A percentile compares a stretch with the other conserved stretches of the same genome.
These are phyloP conservation scores for Amanita jacksonii DNA, from an alignment of 768 basidiomycete genomes.

Conservation along the genomic window DNA sequence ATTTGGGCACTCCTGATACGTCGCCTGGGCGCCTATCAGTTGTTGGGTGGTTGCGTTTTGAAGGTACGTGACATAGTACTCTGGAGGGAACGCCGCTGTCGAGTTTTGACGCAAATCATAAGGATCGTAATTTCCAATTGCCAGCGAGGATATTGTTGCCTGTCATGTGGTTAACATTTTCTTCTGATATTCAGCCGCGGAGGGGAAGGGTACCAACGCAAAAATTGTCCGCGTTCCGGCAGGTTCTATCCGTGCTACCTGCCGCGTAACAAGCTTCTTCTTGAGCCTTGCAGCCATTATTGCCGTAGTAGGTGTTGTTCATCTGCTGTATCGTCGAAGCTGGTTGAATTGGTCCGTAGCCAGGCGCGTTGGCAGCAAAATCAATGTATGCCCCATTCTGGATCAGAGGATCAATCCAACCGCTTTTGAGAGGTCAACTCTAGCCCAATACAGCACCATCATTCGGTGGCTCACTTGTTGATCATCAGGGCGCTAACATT, in stretches of 20 bases:
- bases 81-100: constrained; percentile 43
- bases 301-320: constrained; percentile 37
- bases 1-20: constrained; percentile 40
- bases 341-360: constrained; percentile 53
- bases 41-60: constrained; percentile 22
- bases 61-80: constrained; percentile 44
- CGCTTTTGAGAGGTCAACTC: constrained; percentile 25
- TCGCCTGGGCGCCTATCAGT: constrained; percentile 42
- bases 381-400: constrained; percentile 52
- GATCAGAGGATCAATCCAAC: constrained; percentile 58
- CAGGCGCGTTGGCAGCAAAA: constrained; percentile 54
- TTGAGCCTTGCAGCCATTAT: constrained; percentile 44
- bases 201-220: constrained; percentile 31
- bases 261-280: constrained; percentile 49
- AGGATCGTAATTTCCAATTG: constrained; percentile 41
- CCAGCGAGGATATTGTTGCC: constrained; percentile 38
- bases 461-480: constrained; percentile 35
- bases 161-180: constrained; percentile 20
- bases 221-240: constrained; percentile 39
- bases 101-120: constrained; percentile 52
- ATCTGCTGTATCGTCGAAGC: constrained; percentile 34
- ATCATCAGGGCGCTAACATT: constrained; percentile 54
- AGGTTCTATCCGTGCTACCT: constrained; percentile 42
- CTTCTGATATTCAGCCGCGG: background rate
- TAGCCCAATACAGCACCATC: background rate